Conservation (phyloP, 2,329 filamentous ascomycete species). For the Emericellopsis cladophorae region DNA sequence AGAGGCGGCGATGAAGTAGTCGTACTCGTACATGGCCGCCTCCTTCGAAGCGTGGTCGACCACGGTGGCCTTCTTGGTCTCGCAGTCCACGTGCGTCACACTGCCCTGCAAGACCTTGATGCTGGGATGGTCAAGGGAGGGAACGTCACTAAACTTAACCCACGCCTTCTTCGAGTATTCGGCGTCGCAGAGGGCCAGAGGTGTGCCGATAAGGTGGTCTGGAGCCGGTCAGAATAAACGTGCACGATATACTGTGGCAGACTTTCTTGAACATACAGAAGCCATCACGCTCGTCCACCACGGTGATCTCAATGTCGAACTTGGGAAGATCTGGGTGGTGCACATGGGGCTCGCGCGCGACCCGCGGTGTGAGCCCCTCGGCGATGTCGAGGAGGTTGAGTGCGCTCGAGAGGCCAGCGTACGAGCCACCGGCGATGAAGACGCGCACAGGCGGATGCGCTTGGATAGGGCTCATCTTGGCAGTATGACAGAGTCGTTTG, state of each 20-base stretch:
- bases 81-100: constrained; percentile 46
- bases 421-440: constrained; percentile 59
- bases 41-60: constrained; percentile 31
- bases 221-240: background rate
- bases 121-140: constrained; percentile 47
- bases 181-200: constrained; percentile 54
- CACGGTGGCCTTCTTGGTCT: constrained; percentile 45
- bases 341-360: constrained; percentile 19
- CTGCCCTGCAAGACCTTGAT: constrained; percentile 55
- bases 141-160: constrained; percentile 55
- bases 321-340: constrained; percentile 28
- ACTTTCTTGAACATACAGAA: constrained; percentile 46
- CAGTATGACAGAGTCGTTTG: background rate
- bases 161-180: constrained; percentile 56
- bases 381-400: constrained; percentile 57
- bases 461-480: background rate
- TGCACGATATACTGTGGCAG: background rate
- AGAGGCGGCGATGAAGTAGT: constrained; percentile 63
- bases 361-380: constrained; percentile 39
- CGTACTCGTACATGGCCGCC: constrained; percentile 40
- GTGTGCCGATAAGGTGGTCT: constrained; percentile 69
- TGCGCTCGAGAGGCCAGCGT: constrained; percentile 55
- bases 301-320: constrained; percentile 54
- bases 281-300: constrained; percentile 73
- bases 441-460: constrained; percentile 29